These are phyloP conservation scores for Botrytis pseudocinerea DNA, from an alignment of 2,329 filamentous ascomycete species.

Conservation along the genomic window DNA sequence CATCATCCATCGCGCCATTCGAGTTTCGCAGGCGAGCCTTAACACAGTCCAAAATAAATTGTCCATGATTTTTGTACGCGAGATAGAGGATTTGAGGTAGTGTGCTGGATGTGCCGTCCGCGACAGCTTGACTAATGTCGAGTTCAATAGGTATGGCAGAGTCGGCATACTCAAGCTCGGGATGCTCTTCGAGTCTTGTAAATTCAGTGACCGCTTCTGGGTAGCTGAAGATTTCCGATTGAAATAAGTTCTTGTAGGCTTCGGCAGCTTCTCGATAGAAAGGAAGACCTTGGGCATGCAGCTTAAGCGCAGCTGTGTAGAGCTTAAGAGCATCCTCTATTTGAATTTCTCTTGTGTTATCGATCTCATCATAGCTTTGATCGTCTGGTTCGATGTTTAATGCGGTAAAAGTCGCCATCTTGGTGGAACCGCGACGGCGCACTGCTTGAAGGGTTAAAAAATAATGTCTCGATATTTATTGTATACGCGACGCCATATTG, in stretches of 20 bases:
- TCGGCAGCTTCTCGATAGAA: slow-evolving; percentile 74
- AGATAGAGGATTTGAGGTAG: slow-evolving; percentile 88
- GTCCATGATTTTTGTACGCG: slow-evolving; percentile 92
- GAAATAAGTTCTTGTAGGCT: slow-evolving; percentile 82
- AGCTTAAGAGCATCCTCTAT: slow-evolving; percentile 96
- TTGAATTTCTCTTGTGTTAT: slow-evolving; percentile 92
- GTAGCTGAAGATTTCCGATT: slow-evolving; percentile 92
- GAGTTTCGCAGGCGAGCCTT: slow-evolving; percentile 52
- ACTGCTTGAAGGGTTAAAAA: not conserved
- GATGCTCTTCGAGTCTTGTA: slow-evolving; percentile 63
- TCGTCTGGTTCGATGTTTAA: slow-evolving; percentile 95
- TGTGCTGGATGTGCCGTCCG: slow-evolving; percentile 75
- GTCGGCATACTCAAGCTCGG: slow-evolving; percentile 52
- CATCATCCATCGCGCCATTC: slow-evolving; percentile 33
- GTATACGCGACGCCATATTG: not conserved
- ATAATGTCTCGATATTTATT: not conserved
- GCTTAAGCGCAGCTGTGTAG: slow-evolving; percentile 87
- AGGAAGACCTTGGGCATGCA: slow-evolving; percentile 80
- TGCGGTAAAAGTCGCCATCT: slow-evolving; percentile 62
- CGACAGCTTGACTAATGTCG: slow-evolving; percentile 60
- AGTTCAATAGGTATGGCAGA: slow-evolving; percentile 51
- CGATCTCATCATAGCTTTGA: slow-evolving; percentile 84
- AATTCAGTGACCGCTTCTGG: slow-evolving; percentile 86
- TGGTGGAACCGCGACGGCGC: not conserved
- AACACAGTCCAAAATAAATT: slow-evolving; percentile 80